These are phyloP conservation scores for Dendrocalamus sinicus DNA, from an alignment of 176 grass and related monocot species.

Conservation along the genomic window DNA sequence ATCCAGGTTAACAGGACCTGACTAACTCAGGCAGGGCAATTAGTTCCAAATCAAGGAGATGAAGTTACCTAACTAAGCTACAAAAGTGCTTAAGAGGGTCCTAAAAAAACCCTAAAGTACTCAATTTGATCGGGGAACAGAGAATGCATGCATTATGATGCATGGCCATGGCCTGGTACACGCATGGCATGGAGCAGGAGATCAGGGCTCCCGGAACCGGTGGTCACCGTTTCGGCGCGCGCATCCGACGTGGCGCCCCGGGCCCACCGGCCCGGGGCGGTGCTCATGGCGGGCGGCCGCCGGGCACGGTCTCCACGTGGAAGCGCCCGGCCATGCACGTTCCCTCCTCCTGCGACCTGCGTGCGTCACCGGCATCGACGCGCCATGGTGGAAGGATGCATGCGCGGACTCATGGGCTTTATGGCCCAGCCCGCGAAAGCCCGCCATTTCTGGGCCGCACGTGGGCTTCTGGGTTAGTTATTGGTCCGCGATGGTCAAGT, in stretches of 20 bases:
- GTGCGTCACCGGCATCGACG: background rate
- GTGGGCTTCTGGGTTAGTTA: background rate
- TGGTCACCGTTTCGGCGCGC: background rate
- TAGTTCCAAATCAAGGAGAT: no score
- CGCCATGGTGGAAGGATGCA: conserved; percentile 1
- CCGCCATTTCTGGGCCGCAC: background rate
- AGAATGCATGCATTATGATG: no score
- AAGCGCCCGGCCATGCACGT: conserved; percentile 40
- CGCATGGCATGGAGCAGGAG: conserved; percentile 29
- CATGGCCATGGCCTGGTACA: no score
- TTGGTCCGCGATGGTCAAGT: background rate
- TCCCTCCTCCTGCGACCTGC: background rate
- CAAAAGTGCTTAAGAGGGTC: no score
- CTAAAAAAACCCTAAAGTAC: no score
- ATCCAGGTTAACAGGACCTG: no score
- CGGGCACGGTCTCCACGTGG: conserved; percentile 59
- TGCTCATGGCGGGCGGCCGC: conserved; percentile 46
- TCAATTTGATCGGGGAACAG: no score
- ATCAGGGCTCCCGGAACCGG: background rate
- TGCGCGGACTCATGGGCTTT: background rate
- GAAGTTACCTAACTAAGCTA: no score
- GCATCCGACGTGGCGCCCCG: conserved; percentile 34
- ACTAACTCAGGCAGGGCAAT: no score
- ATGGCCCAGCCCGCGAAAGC: background rate
- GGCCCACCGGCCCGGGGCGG: conserved; percentile 12